Conservation (phyloP, 106 monocot species). For the Amphibolis antarctica region DNA sequence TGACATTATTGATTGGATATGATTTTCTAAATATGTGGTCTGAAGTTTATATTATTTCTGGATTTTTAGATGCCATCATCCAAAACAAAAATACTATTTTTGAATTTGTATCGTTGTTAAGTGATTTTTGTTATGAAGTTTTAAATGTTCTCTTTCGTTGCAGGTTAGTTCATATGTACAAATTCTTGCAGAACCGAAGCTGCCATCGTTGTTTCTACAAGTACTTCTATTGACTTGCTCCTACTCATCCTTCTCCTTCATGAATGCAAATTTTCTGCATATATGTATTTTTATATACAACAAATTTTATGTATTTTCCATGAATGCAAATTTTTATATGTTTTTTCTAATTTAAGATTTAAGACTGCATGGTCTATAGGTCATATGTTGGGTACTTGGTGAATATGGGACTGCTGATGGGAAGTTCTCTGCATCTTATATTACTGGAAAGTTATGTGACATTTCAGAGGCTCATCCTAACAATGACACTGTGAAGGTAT, state of each 20-base stretch:
- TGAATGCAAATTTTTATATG: too few relatives aligned
- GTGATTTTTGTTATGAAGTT: not conserved
- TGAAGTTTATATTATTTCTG: too few relatives aligned
- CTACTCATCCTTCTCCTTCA: slow-evolving; percentile 3
- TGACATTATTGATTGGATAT: not conserved
- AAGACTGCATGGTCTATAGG: slow-evolving; percentile 23
- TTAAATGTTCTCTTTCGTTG: slow-evolving; percentile 9
- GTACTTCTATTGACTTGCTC: slow-evolving; percentile 23
- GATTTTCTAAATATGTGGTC: not conserved
- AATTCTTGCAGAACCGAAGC: slow-evolving; percentile 89
- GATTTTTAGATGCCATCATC: too few relatives aligned
- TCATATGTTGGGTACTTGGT: slow-evolving; percentile 96
- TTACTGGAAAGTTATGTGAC: slow-evolving; percentile 87
- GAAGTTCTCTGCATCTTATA: slow-evolving; percentile 80
- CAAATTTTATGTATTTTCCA: slow-evolving; percentile 1
- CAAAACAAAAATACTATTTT: not conserved
- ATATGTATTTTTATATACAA: too few relatives aligned
- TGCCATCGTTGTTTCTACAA: slow-evolving; percentile 90
- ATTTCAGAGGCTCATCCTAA: slow-evolving; percentile 70
- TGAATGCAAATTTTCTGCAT: not conserved
- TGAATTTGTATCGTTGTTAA: not conserved
- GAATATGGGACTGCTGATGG: slow-evolving; percentile 98
- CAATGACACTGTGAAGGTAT: slow-evolving; percentile 86
- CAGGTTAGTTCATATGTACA: slow-evolving; percentile 87
- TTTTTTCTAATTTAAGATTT: slow-evolving; percentile 7